Evolutionary conservation across 805 yeast species (phyloP), one percentile per base, ranked within the genome.

Genomic region (Wickerhamiella allomyrinae): DNA sequence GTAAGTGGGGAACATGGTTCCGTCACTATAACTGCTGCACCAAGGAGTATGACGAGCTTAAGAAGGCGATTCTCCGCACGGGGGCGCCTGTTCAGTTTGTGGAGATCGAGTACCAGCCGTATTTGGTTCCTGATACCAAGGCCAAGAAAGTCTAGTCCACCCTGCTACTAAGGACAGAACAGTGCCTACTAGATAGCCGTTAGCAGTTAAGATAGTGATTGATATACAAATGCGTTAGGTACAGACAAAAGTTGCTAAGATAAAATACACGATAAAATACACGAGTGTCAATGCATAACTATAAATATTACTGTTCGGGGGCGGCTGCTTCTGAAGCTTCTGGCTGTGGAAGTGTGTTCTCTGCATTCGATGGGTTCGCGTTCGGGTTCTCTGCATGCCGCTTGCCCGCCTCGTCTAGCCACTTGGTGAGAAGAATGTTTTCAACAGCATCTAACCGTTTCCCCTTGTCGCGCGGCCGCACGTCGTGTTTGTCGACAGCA

Each of bases 1-100:
- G 43, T 19, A 42, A 31, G n/a, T 52, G 55, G 55, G 54, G 54
- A 8, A 52, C 55, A 2, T 52, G 55, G 55, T 52, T 47, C 40
- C 40, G 54, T 10, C 55, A 52, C 41, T 52, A 52, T 33, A 50
- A 50, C 37, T 43, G 42, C 35, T 52, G 55, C 38, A 46, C 46
- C 24, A 47, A 50, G 27, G 55, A 52, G 39, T 52, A 52, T 34
- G 51, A 52, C 21, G 54, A 46, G 23, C 41, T 51, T 27, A 46
- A 48, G 38, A 46, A 43, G 33, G 45, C 48, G 6, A 37, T 51
- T 9, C 34, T 33, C 8, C 48, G 52, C 10, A 49, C 50, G 19
- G 50, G 51, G 4, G 53, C 52, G 5, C 53, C 53, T 5, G 49
- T 50, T 10, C 39, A 46, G 21, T 27, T 52, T n/a, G 29, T 48